Percentiles rank a stretch among this genome's conserved stretches.
phyloP scores from a whole-genome alignment of 441 rosid genomes.

The Gossypium schwendimanii region DNA sequence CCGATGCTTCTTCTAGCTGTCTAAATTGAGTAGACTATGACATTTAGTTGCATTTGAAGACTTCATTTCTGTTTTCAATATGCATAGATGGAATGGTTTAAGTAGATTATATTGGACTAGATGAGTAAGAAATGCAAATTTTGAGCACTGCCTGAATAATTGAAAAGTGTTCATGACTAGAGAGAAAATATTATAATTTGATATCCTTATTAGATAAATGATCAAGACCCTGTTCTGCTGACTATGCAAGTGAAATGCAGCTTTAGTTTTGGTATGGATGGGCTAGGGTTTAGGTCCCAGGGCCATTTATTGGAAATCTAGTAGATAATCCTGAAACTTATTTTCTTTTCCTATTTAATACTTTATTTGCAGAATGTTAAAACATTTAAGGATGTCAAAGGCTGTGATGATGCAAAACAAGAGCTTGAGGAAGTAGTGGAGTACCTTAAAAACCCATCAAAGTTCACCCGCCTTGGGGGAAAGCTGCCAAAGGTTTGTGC shows the following conservation, averaged over 20 bases:
- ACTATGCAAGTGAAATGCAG: slow-evolving; percentile 12
- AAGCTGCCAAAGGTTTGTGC: slow-evolving; percentile 87
- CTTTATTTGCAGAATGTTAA: slow-evolving; percentile 68
- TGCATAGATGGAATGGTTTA: neutral
- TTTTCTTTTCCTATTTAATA: slow-evolving; percentile 16
- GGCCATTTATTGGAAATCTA: slow-evolving; percentile 5
- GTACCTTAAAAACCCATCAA: slow-evolving; percentile 86
- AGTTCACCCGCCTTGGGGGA: slow-evolving; percentile 97
- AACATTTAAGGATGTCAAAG: slow-evolving; percentile 98
- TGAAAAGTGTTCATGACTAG: neutral
- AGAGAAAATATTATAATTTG: neutral
- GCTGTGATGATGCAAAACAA: slow-evolving; percentile 99
- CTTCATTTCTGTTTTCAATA: slow-evolving; percentile 5
- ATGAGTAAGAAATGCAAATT: slow-evolving; percentile 1
- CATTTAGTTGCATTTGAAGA: neutral
- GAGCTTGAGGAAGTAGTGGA: slow-evolving; percentile 99
- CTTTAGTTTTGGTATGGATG: neutral
- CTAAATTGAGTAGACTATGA: neutral
- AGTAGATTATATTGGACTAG: neutral
- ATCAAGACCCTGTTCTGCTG: neutral
- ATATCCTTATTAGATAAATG: neutral
- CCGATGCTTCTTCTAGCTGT: slow-evolving; percentile 3
- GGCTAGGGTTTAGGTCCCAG: slow-evolving; percentile 8
- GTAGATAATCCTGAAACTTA: neutral
- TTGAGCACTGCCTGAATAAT: neutral